These are phyloP conservation scores for Sabuloglossum arenarium DNA, from an alignment of 495 filamentous ascomycete genomes.

Conservation along the genomic window DNA sequence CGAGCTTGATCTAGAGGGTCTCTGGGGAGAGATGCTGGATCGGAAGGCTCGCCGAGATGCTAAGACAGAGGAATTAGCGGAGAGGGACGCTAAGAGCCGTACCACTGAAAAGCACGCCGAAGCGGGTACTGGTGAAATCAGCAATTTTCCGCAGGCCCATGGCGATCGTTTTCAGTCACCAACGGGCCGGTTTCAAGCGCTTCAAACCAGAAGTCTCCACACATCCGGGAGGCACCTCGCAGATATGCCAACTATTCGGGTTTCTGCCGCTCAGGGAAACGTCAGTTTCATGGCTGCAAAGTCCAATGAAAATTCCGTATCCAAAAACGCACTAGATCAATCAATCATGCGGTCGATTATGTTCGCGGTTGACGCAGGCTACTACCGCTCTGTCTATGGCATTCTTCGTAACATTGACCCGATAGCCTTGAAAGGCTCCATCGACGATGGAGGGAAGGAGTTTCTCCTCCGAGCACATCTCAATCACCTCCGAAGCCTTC, in stretches of 20 bases:
- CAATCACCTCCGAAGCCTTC: slow-evolving; percentile 16
- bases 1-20: slow-evolving; percentile 60
- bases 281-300: not conserved
- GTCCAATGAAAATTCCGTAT: not conserved
- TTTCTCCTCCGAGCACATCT: slow-evolving; percentile 15
- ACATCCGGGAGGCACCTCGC: not conserved
- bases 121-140: not conserved
- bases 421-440: not conserved
- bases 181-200: not conserved
- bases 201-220: not conserved
- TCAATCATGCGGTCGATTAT: not conserved
- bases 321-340: not conserved
- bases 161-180: not conserved
- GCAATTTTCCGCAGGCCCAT: not conserved
- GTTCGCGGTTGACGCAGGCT: not conserved
- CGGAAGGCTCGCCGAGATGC: slow-evolving; percentile 4
- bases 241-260: not conserved
- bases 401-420: not conserved
- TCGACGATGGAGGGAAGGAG: not conserved
- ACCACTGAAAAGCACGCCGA: not conserved
- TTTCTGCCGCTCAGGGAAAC: not conserved
- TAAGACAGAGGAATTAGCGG: not conserved
- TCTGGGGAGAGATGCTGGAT: slow-evolving; percentile 44
- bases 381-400: not conserved
- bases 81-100: not conserved